Evolutionary conservation across 164 flowering plant genomes (phyloP), one percentile per base, ranked within the genome.

Genomic region (Vitis rotundifolia): DNA sequence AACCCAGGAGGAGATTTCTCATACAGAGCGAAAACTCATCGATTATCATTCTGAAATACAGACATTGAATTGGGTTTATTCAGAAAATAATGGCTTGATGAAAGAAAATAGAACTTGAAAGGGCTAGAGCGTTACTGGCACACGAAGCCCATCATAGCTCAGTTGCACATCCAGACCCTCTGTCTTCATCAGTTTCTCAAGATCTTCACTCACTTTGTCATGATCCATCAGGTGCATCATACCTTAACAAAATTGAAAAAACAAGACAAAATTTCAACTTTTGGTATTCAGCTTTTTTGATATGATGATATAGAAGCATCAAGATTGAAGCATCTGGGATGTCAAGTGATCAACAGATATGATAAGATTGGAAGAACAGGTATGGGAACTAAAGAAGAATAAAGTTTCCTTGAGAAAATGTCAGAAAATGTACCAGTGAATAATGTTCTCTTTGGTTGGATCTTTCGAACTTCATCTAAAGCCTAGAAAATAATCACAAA

Each of bases 191-290:
- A 91, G 70, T 63, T 84, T 87, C 28, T 49, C 14, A 48, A 95
- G 98, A 37, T 81, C 79, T 68, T 79, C 81, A 26, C 79, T 95
- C 70, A 90, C 92, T 72, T 78, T 83, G 16, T 95, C 97, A 70
- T 95, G 99, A 77, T 95, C 97, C 99, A 95, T 92, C 64, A 90
- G 76, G 80, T 95, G 99, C 97, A 92, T 95, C 99, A 95, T 95
- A 50, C 99, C 99, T 94, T 78, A 77, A n/a, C 26, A 47, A 19
- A 56, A 37, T 18, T 29, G 10, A 3, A 49, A 22, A 50, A 70
- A 16, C 22, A 18, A 3, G 49, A 9, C 9, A 16, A 22, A 48
- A 37, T 37, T 37, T 37, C 44, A 6, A 37, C 7, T 37, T 37
- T 37, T 37, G 44, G 44, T 37, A 37, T 37, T 37, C 44, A 5